Conservation (phyloP, 176 grass and related monocot species). For the Pontederia crassipes region DNA sequence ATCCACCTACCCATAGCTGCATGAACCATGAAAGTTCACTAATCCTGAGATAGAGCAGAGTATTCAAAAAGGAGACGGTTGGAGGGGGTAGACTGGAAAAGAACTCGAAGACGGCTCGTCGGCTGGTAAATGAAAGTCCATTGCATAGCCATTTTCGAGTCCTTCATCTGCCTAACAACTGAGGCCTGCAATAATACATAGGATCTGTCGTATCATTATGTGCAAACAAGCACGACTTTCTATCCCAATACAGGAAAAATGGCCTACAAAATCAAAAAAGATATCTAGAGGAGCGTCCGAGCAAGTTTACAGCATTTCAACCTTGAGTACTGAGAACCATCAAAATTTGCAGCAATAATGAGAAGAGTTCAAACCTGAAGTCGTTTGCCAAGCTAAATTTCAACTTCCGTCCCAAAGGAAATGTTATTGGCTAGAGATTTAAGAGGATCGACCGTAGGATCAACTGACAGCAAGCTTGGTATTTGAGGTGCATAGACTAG, state of each 20-base stretch:
- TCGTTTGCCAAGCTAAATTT: slow-evolving; percentile 80
- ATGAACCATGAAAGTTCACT: neutral
- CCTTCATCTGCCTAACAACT: slow-evolving; percentile 98
- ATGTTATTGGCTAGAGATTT: slow-evolving; percentile 98
- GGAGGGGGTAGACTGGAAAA: slow-evolving; percentile 90
- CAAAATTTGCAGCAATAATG: neutral
- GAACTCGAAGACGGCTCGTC: slow-evolving; percentile 74
- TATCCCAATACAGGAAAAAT: neutral
- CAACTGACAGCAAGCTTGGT: slow-evolving; percentile 82
- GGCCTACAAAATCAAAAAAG: neutral
- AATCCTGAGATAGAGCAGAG: slow-evolving; percentile 75
- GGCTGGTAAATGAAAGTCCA: slow-evolving; percentile 87
- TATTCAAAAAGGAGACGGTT: slow-evolving; percentile 99
- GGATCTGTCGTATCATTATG: neutral
- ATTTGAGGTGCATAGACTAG: slow-evolving; percentile 90
- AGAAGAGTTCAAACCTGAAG: slow-evolving; percentile 53
- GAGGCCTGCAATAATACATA: slow-evolving; percentile 51
- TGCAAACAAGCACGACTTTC: neutral
- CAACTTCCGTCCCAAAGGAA: slow-evolving; percentile 88
- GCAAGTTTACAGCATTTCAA: neutral
- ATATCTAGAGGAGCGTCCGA: neutral
- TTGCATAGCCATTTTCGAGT: slow-evolving; percentile 97
- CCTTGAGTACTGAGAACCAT: no score
- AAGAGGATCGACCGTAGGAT: slow-evolving; percentile 83
- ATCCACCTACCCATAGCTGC: neutral